phyloP scores from a whole-genome alignment of 2,329 filamentous ascomycete species.

The Chalara sp. region DNA sequence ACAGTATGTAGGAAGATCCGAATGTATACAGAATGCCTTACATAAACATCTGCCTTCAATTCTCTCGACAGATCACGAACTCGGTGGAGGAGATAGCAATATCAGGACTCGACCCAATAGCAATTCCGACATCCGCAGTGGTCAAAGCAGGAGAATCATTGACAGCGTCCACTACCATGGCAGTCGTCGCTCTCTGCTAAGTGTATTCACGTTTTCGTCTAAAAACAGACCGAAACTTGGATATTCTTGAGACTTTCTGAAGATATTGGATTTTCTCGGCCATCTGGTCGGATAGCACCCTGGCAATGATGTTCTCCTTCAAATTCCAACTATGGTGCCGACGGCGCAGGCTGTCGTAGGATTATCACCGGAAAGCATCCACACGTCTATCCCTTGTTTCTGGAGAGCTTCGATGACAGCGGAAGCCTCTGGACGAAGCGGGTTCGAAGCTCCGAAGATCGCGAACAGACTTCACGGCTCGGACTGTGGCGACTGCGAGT shows the following conservation, averaged over 20 bases:
- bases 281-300: constrained; percentile 81
- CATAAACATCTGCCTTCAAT: too few species aligned
- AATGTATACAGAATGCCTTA: too few species aligned
- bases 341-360: constrained; percentile 73
- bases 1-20: too few species aligned
- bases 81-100: constrained; percentile 76
- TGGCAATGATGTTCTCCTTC: constrained; percentile 70
- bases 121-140: constrained; percentile 76
- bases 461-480: constrained; percentile 44
- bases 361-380: constrained; percentile 93
- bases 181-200: constrained; percentile 59
- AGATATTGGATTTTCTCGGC: constrained; percentile 62
- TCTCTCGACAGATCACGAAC: constrained; percentile 77
- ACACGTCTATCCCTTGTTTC: constrained; percentile 63
- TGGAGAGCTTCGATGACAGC: constrained; percentile 59
- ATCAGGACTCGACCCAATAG: constrained; percentile 73
- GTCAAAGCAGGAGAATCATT: constrained; percentile 80
- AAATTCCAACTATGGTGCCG: constrained; percentile 68
- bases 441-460: constrained; percentile 72
- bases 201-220: too few species aligned
- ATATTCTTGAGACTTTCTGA: constrained; percentile 40
- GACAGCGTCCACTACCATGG: constrained; percentile 82
- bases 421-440: constrained; percentile 67
- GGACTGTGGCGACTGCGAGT: too few species aligned
- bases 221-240: too few species aligned